Percentiles rank a stretch among this genome's conserved stretches.
phyloP scores from a whole-genome alignment of 2,329 filamentous ascomycete genomes.

The Dactylellina parvicollis region DNA sequence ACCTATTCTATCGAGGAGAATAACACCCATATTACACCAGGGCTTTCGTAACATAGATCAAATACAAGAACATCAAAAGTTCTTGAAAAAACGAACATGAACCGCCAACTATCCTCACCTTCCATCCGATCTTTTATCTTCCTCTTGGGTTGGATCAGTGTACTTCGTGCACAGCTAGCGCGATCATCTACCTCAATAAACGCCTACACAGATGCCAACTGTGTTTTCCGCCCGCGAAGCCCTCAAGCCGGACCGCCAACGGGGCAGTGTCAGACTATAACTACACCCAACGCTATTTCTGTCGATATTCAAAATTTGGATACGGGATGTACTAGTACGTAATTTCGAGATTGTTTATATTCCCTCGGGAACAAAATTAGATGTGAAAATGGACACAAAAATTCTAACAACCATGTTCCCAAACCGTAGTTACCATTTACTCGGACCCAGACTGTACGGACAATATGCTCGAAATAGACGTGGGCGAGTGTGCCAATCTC shows the following conservation, averaged over 20 bases:
- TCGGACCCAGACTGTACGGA: slow-evolving; percentile 29
- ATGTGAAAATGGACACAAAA: not conserved
- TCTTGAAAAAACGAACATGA: not conserved
- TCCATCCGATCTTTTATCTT: not conserved
- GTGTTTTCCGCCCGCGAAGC: slow-evolving; percentile 9
- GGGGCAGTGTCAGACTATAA: slow-evolving; percentile 20
- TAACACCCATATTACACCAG: not conserved
- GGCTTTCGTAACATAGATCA: not conserved
- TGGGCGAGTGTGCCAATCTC: slow-evolving; percentile 29
- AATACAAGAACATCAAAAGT: not conserved
- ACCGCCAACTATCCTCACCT: not conserved
- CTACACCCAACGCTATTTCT: slow-evolving; percentile 29
- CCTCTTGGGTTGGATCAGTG: not conserved
- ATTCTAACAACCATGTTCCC: not conserved
- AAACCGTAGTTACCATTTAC: slow-evolving; percentile 31
- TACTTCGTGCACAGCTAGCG: not conserved
- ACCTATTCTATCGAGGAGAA: not conserved
- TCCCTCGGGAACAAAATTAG: too few species aligned
- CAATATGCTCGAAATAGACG: slow-evolving; percentile 25
- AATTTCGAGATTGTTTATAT: too few species aligned
- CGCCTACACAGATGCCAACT: slow-evolving; percentile 31
- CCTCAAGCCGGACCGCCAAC: slow-evolving; percentile 22
- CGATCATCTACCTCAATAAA: slow-evolving; percentile 15
- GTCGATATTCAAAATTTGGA: slow-evolving; percentile 30
- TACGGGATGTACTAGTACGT: slow-evolving; percentile 28